A percentile compares a stretch with the other conserved stretches of the same genome.
Evolutionary conservation across 2,329 filamentous ascomycete genomes (phyloP).

Genomic region (Pyricularia grisea): DNA sequence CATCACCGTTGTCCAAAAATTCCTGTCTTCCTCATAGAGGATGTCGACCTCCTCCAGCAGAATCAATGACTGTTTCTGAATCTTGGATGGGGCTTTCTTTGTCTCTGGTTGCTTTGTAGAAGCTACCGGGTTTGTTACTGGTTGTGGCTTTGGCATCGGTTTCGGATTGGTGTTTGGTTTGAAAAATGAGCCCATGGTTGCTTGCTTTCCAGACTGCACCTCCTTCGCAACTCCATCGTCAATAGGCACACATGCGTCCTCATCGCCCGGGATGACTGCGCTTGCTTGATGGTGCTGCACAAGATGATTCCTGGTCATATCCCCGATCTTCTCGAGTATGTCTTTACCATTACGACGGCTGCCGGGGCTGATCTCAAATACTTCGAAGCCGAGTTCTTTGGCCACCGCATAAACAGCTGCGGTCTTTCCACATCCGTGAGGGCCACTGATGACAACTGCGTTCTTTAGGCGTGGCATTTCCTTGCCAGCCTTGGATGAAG

Average conservation of each 20-base stretch:
- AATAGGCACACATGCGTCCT: conserved; percentile 19
- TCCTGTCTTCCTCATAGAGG: conserved; percentile 89
- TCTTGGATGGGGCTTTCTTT: conserved; percentile 28
- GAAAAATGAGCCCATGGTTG: conserved; percentile 76
- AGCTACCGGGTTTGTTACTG: conserved; percentile 12
- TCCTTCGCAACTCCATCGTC: conserved; percentile 44
- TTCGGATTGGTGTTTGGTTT: conserved; percentile 30
- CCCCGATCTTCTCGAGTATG: conserved; percentile 81
- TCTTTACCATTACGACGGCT: conserved; percentile 81
- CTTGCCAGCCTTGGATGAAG: conserved; percentile 23
- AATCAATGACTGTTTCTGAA: conserved; percentile 89
- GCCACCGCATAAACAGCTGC: conserved; percentile 87
- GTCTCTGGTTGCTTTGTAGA: conserved; percentile 17
- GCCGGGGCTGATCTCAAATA: conserved; percentile 89
- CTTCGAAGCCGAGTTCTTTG: conserved; percentile 82
- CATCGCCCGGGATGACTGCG: conserved; percentile 15
- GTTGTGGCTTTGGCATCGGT: conserved; percentile 13
- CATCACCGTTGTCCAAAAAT: conserved; percentile 82
- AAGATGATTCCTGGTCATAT: conserved; percentile 94
- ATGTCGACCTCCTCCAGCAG: conserved; percentile 90
- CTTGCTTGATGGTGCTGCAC: conserved; percentile 46
- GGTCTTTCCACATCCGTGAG: conserved; percentile 85
- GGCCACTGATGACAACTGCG: conserved; percentile 79
- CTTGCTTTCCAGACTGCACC: conserved; percentile 60
- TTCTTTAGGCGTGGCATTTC: conserved; percentile 51